Conservation (phyloP, 2,329 filamentous ascomycete species). For the Ascosphaera apis region DNA sequence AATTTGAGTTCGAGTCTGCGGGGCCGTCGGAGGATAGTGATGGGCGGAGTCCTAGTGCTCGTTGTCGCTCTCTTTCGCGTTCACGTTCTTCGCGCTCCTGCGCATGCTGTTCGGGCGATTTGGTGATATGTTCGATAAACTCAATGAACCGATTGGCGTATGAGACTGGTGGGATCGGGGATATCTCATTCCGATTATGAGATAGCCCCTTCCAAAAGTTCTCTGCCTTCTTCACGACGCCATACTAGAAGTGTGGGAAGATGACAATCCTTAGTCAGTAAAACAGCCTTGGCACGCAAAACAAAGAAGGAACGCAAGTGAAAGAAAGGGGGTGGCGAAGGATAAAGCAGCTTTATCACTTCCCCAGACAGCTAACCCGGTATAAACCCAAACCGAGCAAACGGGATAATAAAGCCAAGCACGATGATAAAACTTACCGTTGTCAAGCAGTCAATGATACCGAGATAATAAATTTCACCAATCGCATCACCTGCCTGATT, state of each 20-base stretch:
- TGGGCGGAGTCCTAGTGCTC: slow-evolving; percentile 11
- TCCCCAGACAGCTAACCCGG: too few relatives aligned
- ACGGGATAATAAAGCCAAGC: too few relatives aligned
- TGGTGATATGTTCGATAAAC: slow-evolving; percentile 78
- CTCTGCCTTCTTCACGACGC: slow-evolving; percentile 80
- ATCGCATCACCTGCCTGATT: slow-evolving; percentile 68
- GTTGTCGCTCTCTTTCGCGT: slow-evolving; percentile 11
- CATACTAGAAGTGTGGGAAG: slow-evolving; percentile 42
- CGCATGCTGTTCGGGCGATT: slow-evolving; percentile 64
- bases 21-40: slow-evolving; percentile 9
- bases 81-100: slow-evolving; percentile 18
- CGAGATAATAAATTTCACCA: slow-evolving; percentile 91
- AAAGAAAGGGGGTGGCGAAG: too few relatives aligned
- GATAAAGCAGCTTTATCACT: too few relatives aligned
- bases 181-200: slow-evolving; percentile 66
- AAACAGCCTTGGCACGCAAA: too few relatives aligned
- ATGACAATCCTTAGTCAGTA: slow-evolving; percentile 4
- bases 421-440: slow-evolving; percentile 53
- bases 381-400: too few relatives aligned
- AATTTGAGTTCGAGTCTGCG: slow-evolving; percentile 27
- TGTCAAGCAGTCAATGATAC: slow-evolving; percentile 94
- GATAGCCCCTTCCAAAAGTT: slow-evolving; percentile 93
- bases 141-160: slow-evolving; percentile 88
- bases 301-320: too few relatives aligned
- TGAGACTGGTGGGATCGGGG: slow-evolving; percentile 66